Percentiles rank a stretch among this genome's conserved stretches.
Evolutionary conservation across 768 basidiomycete species (phyloP).

Genomic region (Panellus pusillus): DNA sequence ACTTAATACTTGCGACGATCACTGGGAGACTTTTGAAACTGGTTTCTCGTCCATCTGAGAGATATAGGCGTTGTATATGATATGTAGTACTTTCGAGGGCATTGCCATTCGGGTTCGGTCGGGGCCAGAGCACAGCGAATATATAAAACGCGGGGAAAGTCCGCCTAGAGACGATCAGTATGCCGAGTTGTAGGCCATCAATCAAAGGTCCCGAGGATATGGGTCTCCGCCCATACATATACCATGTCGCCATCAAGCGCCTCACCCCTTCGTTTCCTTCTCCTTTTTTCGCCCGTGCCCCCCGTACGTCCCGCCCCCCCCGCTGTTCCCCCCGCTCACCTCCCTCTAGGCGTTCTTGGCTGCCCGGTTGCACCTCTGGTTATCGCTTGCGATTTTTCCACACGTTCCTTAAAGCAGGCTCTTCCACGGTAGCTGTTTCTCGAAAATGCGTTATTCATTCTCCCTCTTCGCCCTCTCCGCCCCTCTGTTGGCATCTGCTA

Average conservation of each 20-base stretch:
- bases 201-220: slow-evolving; percentile 22
- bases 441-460: slow-evolving; percentile 49
- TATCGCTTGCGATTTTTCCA: slow-evolving; percentile 22
- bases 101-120: no score
- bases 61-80: no score
- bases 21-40: no score
- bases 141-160: no score
- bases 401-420: slow-evolving; percentile 33
- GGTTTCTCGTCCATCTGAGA: no score
- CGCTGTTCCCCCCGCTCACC: neutral
- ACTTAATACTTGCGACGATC: no score
- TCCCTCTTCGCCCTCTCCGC: slow-evolving; percentile 41
- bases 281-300: slow-evolving; percentile 22
- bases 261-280: slow-evolving; percentile 29
- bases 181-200: slow-evolving; percentile 15
- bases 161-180: slow-evolving; percentile 29
- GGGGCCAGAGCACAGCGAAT: no score
- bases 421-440: slow-evolving; percentile 33
- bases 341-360: slow-evolving; percentile 47
- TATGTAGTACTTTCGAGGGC: no score
- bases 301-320: slow-evolving; percentile 1
- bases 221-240: slow-evolving; percentile 34
- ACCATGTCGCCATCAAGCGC: slow-evolving; percentile 32
- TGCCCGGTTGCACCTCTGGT: slow-evolving; percentile 65
- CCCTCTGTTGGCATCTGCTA: slow-evolving; percentile 49